Conservation (phyloP, 1,139 yeast genomes). For the Yamadazyma sp. region DNA sequence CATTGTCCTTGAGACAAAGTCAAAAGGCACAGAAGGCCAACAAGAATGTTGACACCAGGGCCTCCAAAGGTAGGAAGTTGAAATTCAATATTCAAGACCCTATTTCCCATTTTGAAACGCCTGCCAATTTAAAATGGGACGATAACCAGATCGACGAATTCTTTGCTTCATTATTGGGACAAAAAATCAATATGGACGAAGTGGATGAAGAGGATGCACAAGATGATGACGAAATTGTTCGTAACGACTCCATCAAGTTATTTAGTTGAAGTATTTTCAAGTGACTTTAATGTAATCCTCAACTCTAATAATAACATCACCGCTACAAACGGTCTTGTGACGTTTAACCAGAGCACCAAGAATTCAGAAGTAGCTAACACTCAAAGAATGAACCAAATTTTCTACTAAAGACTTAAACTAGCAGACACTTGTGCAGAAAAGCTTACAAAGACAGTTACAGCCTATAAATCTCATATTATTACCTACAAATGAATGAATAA, state of each 20-base stretch:
- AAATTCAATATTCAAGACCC: conserved; percentile 86
- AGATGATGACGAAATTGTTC: conserved; percentile 31
- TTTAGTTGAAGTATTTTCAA: conserved; percentile 43
- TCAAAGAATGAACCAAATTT: too few relatives aligned
- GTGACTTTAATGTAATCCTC: too few relatives aligned
- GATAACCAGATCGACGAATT: conserved; percentile 92
- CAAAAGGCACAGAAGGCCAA: conserved; percentile 67
- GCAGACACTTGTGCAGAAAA: too few relatives aligned
- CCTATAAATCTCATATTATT: too few relatives aligned
- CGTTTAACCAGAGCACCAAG: too few relatives aligned
- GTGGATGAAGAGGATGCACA: conserved; percentile 38
- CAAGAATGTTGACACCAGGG: conserved; percentile 84
- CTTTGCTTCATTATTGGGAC: conserved; percentile 87
- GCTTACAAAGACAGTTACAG: not conserved
- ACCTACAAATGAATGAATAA: not conserved
- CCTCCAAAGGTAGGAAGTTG: conserved; percentile 91
- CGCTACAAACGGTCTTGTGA: too few relatives aligned
- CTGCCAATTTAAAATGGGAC: conserved; percentile 66
- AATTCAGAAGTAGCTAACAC: too few relatives aligned
- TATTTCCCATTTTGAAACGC: conserved; percentile 86
- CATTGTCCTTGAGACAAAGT: conserved; percentile 55
- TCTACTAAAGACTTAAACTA: too few relatives aligned
- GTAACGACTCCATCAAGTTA: conserved; percentile 53
- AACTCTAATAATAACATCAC: too few relatives aligned
- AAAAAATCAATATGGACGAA: conserved; percentile 71